phyloP scores from a whole-genome alignment of 2,329 filamentous ascomycete genomes.

The Xylaria sp. region DNA sequence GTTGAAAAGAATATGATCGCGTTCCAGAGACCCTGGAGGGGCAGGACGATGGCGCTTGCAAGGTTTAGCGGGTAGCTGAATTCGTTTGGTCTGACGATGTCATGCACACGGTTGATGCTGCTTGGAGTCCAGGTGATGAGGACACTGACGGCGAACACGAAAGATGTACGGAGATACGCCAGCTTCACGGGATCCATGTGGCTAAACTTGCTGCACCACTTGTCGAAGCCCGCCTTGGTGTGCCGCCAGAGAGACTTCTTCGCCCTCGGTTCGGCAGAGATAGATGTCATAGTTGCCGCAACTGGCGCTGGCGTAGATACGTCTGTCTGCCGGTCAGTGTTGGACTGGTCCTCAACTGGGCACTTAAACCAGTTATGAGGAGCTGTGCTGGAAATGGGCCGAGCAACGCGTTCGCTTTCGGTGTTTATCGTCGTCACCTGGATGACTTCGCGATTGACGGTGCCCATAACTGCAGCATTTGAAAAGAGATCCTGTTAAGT shows the following conservation, averaged over 20 bases:
- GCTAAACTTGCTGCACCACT: slow-evolving; percentile 49
- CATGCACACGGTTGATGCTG: slow-evolving; percentile 79
- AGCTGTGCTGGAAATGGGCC: slow-evolving; percentile 29
- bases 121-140: slow-evolving; percentile 73
- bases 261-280: slow-evolving; percentile 46
- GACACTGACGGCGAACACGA: slow-evolving; percentile 70
- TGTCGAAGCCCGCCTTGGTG: slow-evolving; percentile 39
- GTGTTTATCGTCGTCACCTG: slow-evolving; percentile 50
- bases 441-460: slow-evolving; percentile 47
- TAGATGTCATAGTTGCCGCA: slow-evolving; percentile 48
- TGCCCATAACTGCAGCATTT: slow-evolving; percentile 51
- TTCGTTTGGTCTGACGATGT: slow-evolving; percentile 64
- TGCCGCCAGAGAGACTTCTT: slow-evolving; percentile 33
- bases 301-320: slow-evolving; percentile 37
- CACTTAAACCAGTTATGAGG: slow-evolving; percentile 49
- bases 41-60: slow-evolving; percentile 76
- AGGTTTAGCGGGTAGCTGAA: slow-evolving; percentile 74
- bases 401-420: slow-evolving; percentile 37
- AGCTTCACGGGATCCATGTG: slow-evolving; percentile 68
- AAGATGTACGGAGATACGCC: slow-evolving; percentile 69
- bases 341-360: slow-evolving; percentile 39
- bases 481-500: slow-evolving; percentile 45
- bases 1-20: slow-evolving; percentile 79
- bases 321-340: slow-evolving; percentile 19
- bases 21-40: slow-evolving; percentile 85